Evolutionary conservation across 2,329 filamentous ascomycete genomes (phyloP), one percentile per base, ranked within the genome.

Genomic region (Ophiostoma sp.): DNA sequence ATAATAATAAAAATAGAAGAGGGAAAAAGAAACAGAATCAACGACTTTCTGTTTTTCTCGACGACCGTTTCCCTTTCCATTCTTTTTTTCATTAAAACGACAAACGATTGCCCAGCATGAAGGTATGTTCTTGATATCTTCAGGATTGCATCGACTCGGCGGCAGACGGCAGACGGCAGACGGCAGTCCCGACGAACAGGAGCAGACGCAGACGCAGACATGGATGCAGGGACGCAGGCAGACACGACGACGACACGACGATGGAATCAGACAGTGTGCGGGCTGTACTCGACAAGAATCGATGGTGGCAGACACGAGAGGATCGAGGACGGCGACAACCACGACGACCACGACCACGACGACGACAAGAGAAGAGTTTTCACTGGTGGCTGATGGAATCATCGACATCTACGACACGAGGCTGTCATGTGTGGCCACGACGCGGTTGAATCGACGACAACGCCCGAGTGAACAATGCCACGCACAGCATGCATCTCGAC

Each of bases 71-170:
- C 60, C 38, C 58, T 62, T 41, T 62, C 18, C 55, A 64, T 67
- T 68, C n/a, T 69, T 65, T 72, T 67, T 69, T 40, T 67, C 60
- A 55, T 49, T 44, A n/a, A 64, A 65, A 44, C 52, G 14, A 49
- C 36, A 66, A 63, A 64, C 62, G 40, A 66, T 67, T 58, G 66
- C 69, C 68, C 70, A 72, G 55, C 67, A 72, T 72, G 71, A 72
- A 72, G 71, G 71, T 72, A 66, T 41, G 71, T 71, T 69, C 47
- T 18, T 49, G 44, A 38, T 52, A 60, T 58, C 65, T 36, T 55
- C 49, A 47, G 16, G 12, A 63, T 27, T 27, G 27, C 27, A 27
- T 27, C 27, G 27, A 27, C 27, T 27, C 27, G 27, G 27, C 27
- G n/a, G n/a, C 55, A 36, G 55, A 66, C 66, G 36, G 45, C 44